Evolutionary conservation across 2,329 filamentous ascomycete genomes (phyloP), one percentile per base, ranked within the genome.

Genomic region (Hawksworthiomyces lignivorus): DNA sequence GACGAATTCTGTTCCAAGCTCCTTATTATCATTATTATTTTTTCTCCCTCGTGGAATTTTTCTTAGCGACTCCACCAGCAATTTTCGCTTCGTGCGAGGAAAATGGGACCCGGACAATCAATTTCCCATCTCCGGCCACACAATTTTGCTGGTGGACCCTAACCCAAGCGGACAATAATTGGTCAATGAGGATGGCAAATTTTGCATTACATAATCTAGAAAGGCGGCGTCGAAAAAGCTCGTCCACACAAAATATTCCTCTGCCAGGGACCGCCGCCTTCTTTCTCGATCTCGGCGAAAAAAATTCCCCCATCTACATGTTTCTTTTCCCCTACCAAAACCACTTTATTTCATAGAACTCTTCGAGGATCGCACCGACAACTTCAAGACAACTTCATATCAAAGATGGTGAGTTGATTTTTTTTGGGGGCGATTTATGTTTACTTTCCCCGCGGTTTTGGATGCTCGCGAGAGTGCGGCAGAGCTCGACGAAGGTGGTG

Each of bases 341-440:
- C 21, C 26, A 31, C 12, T 37, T 43, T 33, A 50, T 54, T 54
- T 50, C 47, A 56, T 52, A 58, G 51, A 49, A 57, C 74, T 78
- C 75, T 80, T 80, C 76, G 76, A 80, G 76, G 76, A 80, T 79
- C 74, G 73, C 68, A 64, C 72, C 73, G 75, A 73, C 75, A 72
- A 61, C 63, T 56, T 60, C 58, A 61, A 61, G 57, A 67, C 65
- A 67, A 63, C 60, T 60, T 59, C 63, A 55, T 67, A 62, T 62
- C 70, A 78, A 50, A 75, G 66, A 80, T 80, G 76, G 76, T 80
- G 62, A 68, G 75, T 45, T 17, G 9, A 11, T 18, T 7, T 22
- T 42, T 37, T 52, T 54, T 7, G 17, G 20, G 5, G 17, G 17
- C 21, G 7, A n/a, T 35, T 21, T 35, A 9, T 35, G 12, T 26